Evolutionary conservation across 164 flowering plant species (phyloP), one percentile per base, ranked within the genome.

Genomic region (Amborella trichopoda): DNA sequence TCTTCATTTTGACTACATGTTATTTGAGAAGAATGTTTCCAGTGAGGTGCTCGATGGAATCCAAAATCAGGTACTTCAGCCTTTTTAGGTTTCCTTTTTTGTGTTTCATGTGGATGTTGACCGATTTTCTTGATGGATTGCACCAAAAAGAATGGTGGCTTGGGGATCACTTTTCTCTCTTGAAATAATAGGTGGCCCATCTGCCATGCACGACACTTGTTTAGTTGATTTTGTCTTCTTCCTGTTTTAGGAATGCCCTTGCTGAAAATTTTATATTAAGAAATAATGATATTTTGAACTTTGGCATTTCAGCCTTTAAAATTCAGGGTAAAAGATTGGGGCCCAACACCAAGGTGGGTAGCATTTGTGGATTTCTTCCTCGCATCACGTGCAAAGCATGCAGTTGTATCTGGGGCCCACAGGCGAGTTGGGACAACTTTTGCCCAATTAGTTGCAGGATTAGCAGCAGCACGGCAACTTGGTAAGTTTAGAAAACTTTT

Each of bases 331-430:
- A 87, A 75, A 62, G 99, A 93, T 58, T 93, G 99, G 99, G 99
- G 96, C 0, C 96, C 99, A n/a, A 85, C 94, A 20, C 99, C 96
- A 2, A 75, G 99, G 72, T 93, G 99, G 99, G 99, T 87, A 53
- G 93, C 96, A 37, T 88, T 93, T 68, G 99, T 85, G 26, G 99
- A 93, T 52, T 93, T 93, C 69, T 93, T 93, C 55, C 79, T 93
- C 30, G 99, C 99, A 25, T 68, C 96, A 19, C 95, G 78, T 16
- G 94, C 91, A 32, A 82, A 73, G 44, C 70, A 77, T 67, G 95
- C 87, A 3, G 87, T 85, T 54, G 54, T 93, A 48, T 69, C 91
- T 27, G 99, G 96, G 20, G 96, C 99, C 42, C 80, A 84, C 34
- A 70, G 87, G 61, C 99, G 96, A 18, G 89, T 93, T 37, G 99